Conservation (phyloP, 2,329 filamentous ascomycete genomes). For the Aspergillus texensis region DNA sequence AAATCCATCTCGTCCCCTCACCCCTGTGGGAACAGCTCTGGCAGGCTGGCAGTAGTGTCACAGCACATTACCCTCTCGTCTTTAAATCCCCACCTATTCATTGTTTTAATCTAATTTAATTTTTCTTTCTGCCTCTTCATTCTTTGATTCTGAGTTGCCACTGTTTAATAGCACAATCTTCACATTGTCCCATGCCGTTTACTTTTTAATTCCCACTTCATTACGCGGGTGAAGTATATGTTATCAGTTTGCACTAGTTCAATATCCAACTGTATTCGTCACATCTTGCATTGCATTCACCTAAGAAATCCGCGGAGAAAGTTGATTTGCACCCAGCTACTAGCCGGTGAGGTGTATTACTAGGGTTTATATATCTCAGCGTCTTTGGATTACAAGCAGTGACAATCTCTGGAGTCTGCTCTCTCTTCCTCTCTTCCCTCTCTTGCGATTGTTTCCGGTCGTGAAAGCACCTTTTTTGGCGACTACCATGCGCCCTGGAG, state of each 20-base stretch:
- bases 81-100: background rate
- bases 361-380: background rate
- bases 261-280: background rate
- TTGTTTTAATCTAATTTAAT: background rate
- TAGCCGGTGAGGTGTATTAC: background rate
- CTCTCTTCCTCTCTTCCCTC: background rate
- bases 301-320: background rate
- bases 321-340: background rate
- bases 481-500: slow-evolving; percentile 11
- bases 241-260: background rate
- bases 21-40: background rate
- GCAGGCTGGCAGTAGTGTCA: background rate
- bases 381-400: background rate
- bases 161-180: background rate
- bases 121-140: background rate
- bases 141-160: background rate
- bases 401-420: background rate
- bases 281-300: background rate
- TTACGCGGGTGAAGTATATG: background rate
- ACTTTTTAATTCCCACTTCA: background rate
- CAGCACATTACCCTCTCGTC: background rate
- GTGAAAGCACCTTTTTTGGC: background rate
- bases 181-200: background rate
- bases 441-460: background rate
- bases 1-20: background rate